Conservation (phyloP, 2,329 filamentous ascomycete genomes). For the Ceratocystis papillata region DNA sequence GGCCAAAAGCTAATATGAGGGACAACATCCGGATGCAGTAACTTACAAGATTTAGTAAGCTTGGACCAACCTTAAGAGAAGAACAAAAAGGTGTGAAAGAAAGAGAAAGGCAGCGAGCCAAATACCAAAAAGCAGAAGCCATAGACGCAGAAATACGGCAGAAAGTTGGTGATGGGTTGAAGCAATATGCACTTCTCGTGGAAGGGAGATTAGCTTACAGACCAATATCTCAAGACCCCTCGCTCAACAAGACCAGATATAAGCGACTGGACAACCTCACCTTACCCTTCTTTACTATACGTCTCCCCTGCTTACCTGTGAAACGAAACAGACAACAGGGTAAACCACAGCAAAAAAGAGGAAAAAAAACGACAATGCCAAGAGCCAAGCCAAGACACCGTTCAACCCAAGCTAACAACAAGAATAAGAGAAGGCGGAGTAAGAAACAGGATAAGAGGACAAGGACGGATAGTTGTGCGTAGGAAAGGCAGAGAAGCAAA, state of each 20-base stretch:
- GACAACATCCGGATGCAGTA: slow-evolving; percentile 11
- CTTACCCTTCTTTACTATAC: not conserved
- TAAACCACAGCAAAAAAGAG: not conserved
- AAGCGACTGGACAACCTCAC: not conserved
- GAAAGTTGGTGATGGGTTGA: no score
- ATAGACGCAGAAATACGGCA: no score
- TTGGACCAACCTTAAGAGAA: not conserved
- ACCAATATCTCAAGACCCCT: no score
- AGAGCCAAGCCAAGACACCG: slow-evolving; percentile 7
- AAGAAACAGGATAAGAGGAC: not conserved
- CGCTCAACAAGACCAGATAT: no score
- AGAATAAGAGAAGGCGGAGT: not conserved
- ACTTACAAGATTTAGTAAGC: slow-evolving; percentile 14
- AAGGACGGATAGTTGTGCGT: not conserved
- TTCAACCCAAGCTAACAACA: slow-evolving; percentile 10
- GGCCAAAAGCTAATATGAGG: not conserved
- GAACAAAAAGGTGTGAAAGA: not conserved
- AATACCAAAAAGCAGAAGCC: not conserved
- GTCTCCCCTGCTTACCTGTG: not conserved
- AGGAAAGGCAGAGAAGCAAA: not conserved
- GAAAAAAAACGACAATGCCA: not conserved
- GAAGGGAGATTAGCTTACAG: no score
- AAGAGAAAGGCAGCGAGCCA: not conserved
- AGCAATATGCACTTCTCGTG: no score
- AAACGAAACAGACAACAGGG: slow-evolving; percentile 13